Evolutionary conservation across 2,329 filamentous ascomycete genomes (phyloP), one percentile per base, ranked within the genome.

Genomic region (Fusarium nurragi): DNA sequence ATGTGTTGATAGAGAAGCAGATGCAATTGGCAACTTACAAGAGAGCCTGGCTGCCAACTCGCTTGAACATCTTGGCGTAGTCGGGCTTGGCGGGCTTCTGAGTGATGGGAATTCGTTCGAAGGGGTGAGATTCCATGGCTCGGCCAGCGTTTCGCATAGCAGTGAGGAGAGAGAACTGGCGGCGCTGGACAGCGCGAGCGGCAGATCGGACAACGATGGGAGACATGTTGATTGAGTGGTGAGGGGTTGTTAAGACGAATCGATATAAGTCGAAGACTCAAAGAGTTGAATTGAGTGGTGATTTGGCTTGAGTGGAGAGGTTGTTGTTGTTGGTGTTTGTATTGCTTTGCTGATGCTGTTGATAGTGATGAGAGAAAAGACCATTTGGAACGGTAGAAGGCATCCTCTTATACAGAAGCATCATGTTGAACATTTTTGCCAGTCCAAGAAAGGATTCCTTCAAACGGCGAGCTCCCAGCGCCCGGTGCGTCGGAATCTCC

Each of bases 81-180:
- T 78, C 74, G 38, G 69, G 69, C 28, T 52, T 57, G n/a, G 73
- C 73, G 13, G 72, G 43, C 56, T 67, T 66, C 48, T 73, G 71
- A 21, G 67, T 64, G 16, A 64, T 48, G 39, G 76, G 67, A 14
- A 76, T 61, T 44, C 76, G 73, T 66, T 77, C 72, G 43, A 77
- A 77, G 51, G 76, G 75, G 49, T 78, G 77, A 52, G 76, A 39
- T 61, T 78, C 77, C 65, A 76, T 72, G 30, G 72, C 65, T 50
- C 75, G 75, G 34, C 71, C 73, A 32, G 71, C 72, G 32, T 68
- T 70, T 52, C 77, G 75, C 67, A 77, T 70, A n/a, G 70, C 60
- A 30, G 59, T 62, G 38, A 77, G 64, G 36, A 77, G 68, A 57
- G 77, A 78, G 67, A 77, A 77, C 19, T 75, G 74, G 38, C 77